Evolutionary conservation across 495 filamentous ascomycete genomes (phyloP), one percentile per base, ranked within the genome.

Genomic region (Amorphotheca resinae): DNA sequence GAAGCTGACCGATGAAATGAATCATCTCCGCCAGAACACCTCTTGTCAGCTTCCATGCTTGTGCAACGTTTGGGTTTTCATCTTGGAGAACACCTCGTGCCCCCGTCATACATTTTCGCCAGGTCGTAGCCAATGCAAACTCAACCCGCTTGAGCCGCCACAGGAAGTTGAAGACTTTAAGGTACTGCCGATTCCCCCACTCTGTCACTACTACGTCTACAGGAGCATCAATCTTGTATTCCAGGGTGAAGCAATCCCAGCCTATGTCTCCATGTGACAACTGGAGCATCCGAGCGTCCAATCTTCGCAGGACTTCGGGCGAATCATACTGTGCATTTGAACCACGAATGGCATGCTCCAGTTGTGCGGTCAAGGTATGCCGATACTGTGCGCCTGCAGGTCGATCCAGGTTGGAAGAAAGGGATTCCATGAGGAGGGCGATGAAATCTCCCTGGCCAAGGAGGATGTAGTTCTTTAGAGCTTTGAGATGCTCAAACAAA

Each of bases 131-230:
- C 0, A 99, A 73, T 0, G 83, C 86, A 59, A 96, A 99, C 57
- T 96, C 93, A 38, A 99, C 89, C 34, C 93, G 80, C 61, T 99
- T 99, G 52, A 96, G 79, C 42, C 93, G 84, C 93, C 93, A 99
- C 3, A 99, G 77, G 61, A 99, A 95, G 59, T 99, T 99, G 76
- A 99, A 99, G 21, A 96, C 84, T 55, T 95, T 95, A 47, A 99
- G 79, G 59, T 99, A 99, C 57, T 96, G 88, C 2, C 85, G 84
- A 42, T 84, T 89, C 26, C 83, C 87, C 75, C 84, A 93, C 1
- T 88, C 84, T 0, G 89, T 95, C 9, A 99, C 88, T 41, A 99
- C 87, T 40, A 96, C 91, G 55, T 99, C 93, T 18, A 96, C 85
- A 0, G 93, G 93, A 7, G 91, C 85, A 57, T 95, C 91, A 45